Percentiles rank a stretch among this genome's conserved stretches.
Conservation (phyloP, 352 stramenopile species). For the Vaucheria bursata region DNA sequence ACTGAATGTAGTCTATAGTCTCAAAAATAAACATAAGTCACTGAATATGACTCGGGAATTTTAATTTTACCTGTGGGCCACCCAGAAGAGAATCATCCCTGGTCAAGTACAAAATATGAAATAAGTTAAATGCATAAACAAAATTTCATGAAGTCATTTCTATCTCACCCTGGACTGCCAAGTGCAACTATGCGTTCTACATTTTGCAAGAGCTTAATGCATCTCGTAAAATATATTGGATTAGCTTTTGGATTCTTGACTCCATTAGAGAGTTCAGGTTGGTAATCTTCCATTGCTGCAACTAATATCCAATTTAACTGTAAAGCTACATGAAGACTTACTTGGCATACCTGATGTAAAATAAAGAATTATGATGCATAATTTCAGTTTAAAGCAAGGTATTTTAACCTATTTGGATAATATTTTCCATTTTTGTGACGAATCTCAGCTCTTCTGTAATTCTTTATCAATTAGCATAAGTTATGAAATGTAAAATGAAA, state of each 20-base stretch:
- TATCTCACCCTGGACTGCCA: not conserved
- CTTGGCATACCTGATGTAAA: constrained; percentile 51
- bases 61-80: not conserved
- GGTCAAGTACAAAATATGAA: not conserved
- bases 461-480: too few relatives aligned
- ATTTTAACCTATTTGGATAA: too few relatives aligned
- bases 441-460: too few relatives aligned
- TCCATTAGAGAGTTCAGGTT: constrained; percentile 61
- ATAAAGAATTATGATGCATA: too few relatives aligned
- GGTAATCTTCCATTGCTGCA: constrained; percentile 74
- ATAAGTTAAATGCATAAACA: not conserved
- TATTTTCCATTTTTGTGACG: too few relatives aligned
- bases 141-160: not conserved
- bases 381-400: too few relatives aligned
- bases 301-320: constrained; percentile 76
- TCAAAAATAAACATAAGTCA: too few relatives aligned
- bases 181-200: constrained; percentile 46
- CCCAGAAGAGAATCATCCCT: constrained; percentile 3
- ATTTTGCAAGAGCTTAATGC: constrained; percentile 63
- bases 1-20: not conserved
- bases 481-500: too few relatives aligned
- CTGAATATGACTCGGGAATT: too few relatives aligned
- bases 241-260: constrained; percentile 62
- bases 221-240: constrained; percentile 63
- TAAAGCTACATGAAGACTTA: constrained; percentile 71